phyloP scores from a whole-genome alignment of 441 rosid genomes.

The Populus hybrid region DNA sequence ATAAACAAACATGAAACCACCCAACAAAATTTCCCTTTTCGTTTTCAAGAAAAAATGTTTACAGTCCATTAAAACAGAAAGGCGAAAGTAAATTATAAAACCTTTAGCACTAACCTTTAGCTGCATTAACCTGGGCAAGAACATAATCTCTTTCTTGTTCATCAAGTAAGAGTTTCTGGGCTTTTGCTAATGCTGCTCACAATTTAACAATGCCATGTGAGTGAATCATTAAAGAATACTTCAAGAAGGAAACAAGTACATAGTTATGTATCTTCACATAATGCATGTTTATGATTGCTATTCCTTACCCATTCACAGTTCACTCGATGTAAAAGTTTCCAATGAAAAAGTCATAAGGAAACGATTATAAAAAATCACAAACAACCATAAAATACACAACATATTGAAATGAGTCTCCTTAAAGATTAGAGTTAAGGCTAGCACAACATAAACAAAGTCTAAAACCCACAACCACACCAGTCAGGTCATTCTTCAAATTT shows the following conservation, averaged over 20 bases:
- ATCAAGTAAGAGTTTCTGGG: slow-evolving; percentile 76
- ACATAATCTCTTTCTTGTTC: slow-evolving; percentile 87
- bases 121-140: slow-evolving; percentile 77
- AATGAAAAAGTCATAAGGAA: no score
- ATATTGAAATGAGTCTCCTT: no score
- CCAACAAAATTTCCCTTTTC: not conserved
- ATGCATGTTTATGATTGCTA: not conserved
- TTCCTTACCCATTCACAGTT: no score
- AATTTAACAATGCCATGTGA: slow-evolving; percentile 22
- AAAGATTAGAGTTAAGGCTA: no score
- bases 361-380: no score
- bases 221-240: slow-evolving; percentile 10
- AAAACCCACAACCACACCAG: no score
- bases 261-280: not conserved
- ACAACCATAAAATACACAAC: no score
- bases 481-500: no score
- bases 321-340: no score
- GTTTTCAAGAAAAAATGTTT: not conserved
- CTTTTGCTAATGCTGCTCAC: slow-evolving; percentile 82
- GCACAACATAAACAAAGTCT: no score
- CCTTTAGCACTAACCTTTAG: slow-evolving; percentile 59
- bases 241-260: not conserved
- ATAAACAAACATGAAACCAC: not conserved
- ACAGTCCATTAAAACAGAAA: not conserved
- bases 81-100: slow-evolving; percentile 5